phyloP scores from a whole-genome alignment of 1,139 yeast genomes.

The Cylindricascospora bacillispora region DNA sequence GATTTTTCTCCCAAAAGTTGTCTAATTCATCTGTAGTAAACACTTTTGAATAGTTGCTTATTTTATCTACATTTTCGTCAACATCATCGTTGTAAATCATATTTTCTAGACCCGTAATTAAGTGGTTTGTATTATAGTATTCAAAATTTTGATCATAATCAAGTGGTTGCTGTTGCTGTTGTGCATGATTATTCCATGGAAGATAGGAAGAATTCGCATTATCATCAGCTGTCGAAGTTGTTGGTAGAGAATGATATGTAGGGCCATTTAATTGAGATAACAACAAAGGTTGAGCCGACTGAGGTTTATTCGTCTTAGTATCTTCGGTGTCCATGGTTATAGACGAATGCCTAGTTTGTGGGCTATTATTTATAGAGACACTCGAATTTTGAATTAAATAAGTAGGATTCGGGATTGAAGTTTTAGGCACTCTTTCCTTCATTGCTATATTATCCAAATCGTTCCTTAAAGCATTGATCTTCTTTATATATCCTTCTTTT shows the following conservation, averaged over 20 bases:
- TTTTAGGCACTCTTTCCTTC: too few relatives aligned
- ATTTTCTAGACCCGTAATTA: slow-evolving; percentile 23
- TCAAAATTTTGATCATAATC: slow-evolving; percentile 15
- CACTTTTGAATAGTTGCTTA: slow-evolving; percentile 21
- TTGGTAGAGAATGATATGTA: too few relatives aligned
- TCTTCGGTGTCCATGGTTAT: too few relatives aligned
- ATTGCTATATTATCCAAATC: slow-evolving; percentile 14
- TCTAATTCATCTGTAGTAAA: slow-evolving; percentile 25
- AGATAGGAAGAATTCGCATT: too few relatives aligned
- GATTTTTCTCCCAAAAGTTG: slow-evolving; percentile 20
- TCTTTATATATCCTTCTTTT: slow-evolving; percentile 11
- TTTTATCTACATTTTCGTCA: slow-evolving; percentile 18
- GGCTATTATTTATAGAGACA: too few relatives aligned
- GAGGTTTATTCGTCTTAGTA: too few relatives aligned
- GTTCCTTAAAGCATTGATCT: slow-evolving; percentile 13
- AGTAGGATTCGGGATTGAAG: too few relatives aligned
- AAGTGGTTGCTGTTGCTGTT: slow-evolving; percentile 4
- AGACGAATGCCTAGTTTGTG: too few relatives aligned
- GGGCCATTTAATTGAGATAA: too few relatives aligned
- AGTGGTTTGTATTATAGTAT: slow-evolving; percentile 21
- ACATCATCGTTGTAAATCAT: slow-evolving; percentile 25
- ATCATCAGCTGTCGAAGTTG: slow-evolving; percentile 5
- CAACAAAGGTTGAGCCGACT: too few relatives aligned
- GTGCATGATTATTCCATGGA: too few relatives aligned
- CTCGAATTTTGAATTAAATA: too few relatives aligned